Conservation (phyloP, 352 stramenopile species). For the Phytophthora citricola region DNA sequence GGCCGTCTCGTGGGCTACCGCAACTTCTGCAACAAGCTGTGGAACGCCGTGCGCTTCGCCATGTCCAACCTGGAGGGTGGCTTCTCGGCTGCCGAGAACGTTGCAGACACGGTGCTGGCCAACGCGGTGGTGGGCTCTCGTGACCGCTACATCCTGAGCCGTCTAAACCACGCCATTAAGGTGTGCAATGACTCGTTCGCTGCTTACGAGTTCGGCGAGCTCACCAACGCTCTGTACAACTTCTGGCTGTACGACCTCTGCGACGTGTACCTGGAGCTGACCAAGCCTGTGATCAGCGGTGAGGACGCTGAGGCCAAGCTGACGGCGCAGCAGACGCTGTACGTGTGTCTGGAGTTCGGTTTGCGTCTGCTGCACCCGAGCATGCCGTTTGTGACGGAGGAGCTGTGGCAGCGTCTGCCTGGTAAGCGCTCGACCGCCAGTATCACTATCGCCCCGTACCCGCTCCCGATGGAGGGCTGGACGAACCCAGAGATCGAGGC, state of each 20-base stretch:
- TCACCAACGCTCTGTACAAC: conserved; percentile 95
- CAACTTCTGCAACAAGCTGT: conserved; percentile 99
- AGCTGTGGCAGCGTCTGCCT: conserved; percentile 89
- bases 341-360: conserved; percentile 83
- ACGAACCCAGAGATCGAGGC: conserved; percentile 89
- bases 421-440: conserved; percentile 69
- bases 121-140: conserved; percentile 72
- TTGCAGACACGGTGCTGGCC: conserved; percentile 63
- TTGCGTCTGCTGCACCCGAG: conserved; percentile 96
- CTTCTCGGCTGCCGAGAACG: conserved; percentile 60
- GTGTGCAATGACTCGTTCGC: conserved; percentile 87
- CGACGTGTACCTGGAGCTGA: conserved; percentile 99
- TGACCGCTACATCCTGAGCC: conserved; percentile 88
- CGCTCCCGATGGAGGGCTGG: conserved; percentile 83
- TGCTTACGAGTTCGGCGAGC: conserved; percentile 96
- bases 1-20: conserved; percentile 98
- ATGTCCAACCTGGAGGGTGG: conserved; percentile 95
- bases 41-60: conserved; percentile 99
- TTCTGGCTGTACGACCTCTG: conserved; percentile 99
- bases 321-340: conserved; percentile 86
- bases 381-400: conserved; percentile 99
- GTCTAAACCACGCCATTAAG: conserved; percentile 78
- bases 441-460: conserved; percentile 86
- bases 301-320: conserved; percentile 73
- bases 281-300: conserved; percentile 97